Base-by-base conservation (phyloP, 495 filamentous ascomycete species). In the Penicillium riverlandense region DNA sequence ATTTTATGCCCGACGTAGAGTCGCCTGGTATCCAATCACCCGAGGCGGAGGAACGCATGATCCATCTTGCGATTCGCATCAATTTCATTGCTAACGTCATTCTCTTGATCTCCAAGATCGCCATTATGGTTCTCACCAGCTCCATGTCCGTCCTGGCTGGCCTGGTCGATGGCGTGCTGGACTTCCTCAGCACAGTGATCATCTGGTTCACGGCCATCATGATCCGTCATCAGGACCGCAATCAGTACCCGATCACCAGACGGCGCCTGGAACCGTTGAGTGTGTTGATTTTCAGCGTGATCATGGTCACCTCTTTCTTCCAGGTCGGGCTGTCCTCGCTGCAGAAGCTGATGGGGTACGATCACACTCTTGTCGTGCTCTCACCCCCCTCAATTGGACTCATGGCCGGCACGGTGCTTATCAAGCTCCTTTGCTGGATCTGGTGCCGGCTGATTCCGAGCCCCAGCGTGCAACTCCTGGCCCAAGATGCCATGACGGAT, bases 361-460 rank as follows among this genome's bases (percentile, higher is more conserved):
- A 91, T 41, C 85, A 81, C 38, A 68, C 76, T 15, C 65, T 95
- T 27, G 81, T 96, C 33, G 54, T 83, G 50, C 76, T 96, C 13
- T 74, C 80, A 0, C 53, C 83, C n/a, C 76, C 88, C 0, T 82
- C 89, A 3, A 84, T 94, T 36, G 64, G 65, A 14, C 88, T 96
- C 49, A 91, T 96, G 88, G 72, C 82, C 7, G 66, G 73, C 27
- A 96, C 90, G 0, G 83, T 96, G 16, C 55, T 90, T 10, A 79
- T 95, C 52, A 96, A 95, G 57, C 72, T 80, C 16, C 42, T 76
- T n/a, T 89, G 84, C 63, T 96, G 88, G 86, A 57, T 95, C 27
- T 96, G 85, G 85, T 95, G 90, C 59, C 86, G 88, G 3, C 62
- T 90, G 11, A 85, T 96, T 44, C 86, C 84, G 31, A 95, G 95